Evolutionary conservation across 2,329 filamentous ascomycete species (phyloP), one percentile per base, ranked within the genome.

Genomic region (Penicillium nordicum): DNA sequence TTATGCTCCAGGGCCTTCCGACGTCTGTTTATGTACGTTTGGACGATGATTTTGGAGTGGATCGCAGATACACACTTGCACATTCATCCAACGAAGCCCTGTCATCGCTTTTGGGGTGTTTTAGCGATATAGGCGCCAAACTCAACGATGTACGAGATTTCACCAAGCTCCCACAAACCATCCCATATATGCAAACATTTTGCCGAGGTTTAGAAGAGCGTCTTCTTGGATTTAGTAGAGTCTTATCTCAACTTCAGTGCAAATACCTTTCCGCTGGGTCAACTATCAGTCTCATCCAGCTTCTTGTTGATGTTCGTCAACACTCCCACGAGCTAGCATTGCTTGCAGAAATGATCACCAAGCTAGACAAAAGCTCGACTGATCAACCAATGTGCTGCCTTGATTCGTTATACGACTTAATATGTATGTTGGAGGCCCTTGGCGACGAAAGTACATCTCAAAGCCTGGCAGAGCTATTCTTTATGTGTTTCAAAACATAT

Each of bases 401-500:
- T 5, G 91, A 97, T 70, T 77, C 88, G 1, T 76, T 97, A 0
- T 96, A 88, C 67, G 84, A 90, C 38, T 80, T 86, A 23, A 83
- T 87, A 1, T 87, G 84, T 57, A 76, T 83, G 50, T 82, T 87
- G 0, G 92, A 96, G 67, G 79, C 90, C 43, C 82, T 84, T 16
- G 88, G 88, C 1, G 84, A 90, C 53, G 76, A 80, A 2, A 70
- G 71, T 0, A 77, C 83, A 1, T 94, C 90, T 67, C 72, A 77
- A 38, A 85, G 83, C 38, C 77, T 94, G 5, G 84, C 85, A 1
- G 76, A 77, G 0, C 79, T 94, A 4, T 94, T 97, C 68, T 86
- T 94, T 53, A 82, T 88, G 44, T 96, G 90, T 68, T 88, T 97
- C 57, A 84, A 86, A 55, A 85, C 90, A 1, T 97, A 96, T 70